Evolutionary conservation across 192 early-diverging fungal species (phyloP).

Genomic region (Entomortierella parvispora): DNA sequence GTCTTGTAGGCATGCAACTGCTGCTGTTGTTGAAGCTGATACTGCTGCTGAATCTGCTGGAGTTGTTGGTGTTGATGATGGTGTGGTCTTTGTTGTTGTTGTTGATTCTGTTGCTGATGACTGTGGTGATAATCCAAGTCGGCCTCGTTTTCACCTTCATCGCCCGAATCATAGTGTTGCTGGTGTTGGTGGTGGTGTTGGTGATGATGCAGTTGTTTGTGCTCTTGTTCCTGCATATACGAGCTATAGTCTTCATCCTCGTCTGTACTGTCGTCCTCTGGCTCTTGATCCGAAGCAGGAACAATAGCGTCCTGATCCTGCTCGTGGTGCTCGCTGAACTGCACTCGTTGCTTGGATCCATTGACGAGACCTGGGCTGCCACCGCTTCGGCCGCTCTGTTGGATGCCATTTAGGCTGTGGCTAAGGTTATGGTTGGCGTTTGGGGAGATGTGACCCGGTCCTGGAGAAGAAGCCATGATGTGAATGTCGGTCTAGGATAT

Average conservation of each 20-base stretch:
- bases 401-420: slow-evolving; percentile 8
- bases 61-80: slow-evolving; percentile 45
- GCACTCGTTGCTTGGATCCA: slow-evolving; percentile 2
- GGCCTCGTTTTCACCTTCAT: not conserved
- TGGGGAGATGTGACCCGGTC: slow-evolving; percentile 3
- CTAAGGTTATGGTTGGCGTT: slow-evolving; percentile 6
- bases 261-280: slow-evolving; percentile 28
- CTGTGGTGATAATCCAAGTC: slow-evolving; percentile 13
- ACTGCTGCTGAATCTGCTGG: slow-evolving; percentile 42
- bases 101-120: not conserved
- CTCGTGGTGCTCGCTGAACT: not conserved
- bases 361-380: not conserved
- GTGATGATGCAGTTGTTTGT: slow-evolving; percentile 13
- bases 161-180: slow-evolving; percentile 6
- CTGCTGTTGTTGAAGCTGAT: slow-evolving; percentile 44
- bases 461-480: slow-evolving; percentile 11
- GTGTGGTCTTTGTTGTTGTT: slow-evolving; percentile 22
- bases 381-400: too few species aligned
- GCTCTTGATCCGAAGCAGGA: slow-evolving; percentile 34
- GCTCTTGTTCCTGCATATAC: slow-evolving; percentile 45
- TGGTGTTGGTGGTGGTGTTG: slow-evolving; percentile 21
- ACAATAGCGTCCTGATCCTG: slow-evolving; percentile 38
- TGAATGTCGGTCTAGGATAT: not conserved
- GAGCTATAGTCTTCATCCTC: slow-evolving; percentile 42
- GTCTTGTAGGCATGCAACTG: slow-evolving; percentile 40